Evolutionary conservation across 2,329 filamentous ascomycete genomes (phyloP), one percentile per base, ranked within the genome.

Genomic region (Neocucurbitaria cava): DNA sequence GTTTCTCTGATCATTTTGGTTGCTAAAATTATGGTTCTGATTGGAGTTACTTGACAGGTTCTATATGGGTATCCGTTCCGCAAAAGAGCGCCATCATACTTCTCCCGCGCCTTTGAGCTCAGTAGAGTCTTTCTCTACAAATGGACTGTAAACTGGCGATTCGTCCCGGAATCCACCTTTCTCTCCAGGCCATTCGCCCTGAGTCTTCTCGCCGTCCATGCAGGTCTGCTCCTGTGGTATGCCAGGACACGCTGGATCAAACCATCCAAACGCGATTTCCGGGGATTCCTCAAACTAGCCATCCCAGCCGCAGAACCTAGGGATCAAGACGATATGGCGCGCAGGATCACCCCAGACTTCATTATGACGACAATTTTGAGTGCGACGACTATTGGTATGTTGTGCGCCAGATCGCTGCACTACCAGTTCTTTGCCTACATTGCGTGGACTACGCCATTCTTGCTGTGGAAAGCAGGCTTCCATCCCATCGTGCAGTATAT

Each of bases 141-240:
- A 77, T 99, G 95, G 95, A 99, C 95, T 0, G 95, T 99, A 64
- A 99, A 99, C 76, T 99, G 95, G 95, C 87, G 93, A 49, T 98
- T 98, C 73, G 78, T 97, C n/a, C 88, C 90, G 15, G 92, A 97
- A 76, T 85, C 90, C 6, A 76, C 79, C 0, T 99, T 99, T 68
- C 83, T 96, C 42, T 89, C 87, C 63, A 84, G 79, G 55, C 73
- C 78, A 1, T 96, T 96, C 71, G 86, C 92, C 23, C 65, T 88
- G 17, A 75, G 78, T 13, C 82, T 97, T 46, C 81, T 96, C 23
- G 81, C 76, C 1, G 70, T 85, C 50, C 92, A 97, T 72, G 79
- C 81, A 23, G 73, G 79, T 8, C 80, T 92, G n/a, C 82, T 97
- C 21, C 65, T 81, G 23, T 72, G 84, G 31, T 96, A 96, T 73